Evolutionary conservation across 106 monocot species (phyloP), one percentile per base, ranked within the genome.

Genomic region (Allium sativum): DNA sequence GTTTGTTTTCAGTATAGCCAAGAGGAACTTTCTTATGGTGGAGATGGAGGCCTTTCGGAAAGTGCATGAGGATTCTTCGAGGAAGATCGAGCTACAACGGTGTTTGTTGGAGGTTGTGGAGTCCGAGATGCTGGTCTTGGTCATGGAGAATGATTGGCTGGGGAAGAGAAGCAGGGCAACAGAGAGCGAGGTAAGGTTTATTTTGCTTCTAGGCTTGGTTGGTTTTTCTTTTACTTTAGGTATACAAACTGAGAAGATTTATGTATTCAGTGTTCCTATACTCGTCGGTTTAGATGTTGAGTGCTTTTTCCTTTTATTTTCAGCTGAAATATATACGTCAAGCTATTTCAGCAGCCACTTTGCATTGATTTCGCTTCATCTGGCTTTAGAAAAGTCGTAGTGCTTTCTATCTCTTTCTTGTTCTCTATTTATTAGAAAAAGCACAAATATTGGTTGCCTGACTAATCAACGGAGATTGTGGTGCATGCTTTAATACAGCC

Each of bases 61-160:
- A 55, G 67, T 57, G 17, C 15, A 47, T 31, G 42, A 55, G 0
- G 94, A 95, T 52, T 73, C 79, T 10, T 51, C 46, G n/a, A 59
- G 86, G 21, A 95, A 87, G 79, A 70, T 84, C 45, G 87, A 96
- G 56, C 73, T 96, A 44, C 95, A 96, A 73, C 57, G 59, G 40
- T 87, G 82, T 61, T 61, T 96, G 58, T 52, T 90, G 45, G 95
- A 96, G 77, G 87, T 96, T 60, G 74, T 96, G 59, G 87, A 96
- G 75, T 84, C 90, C 48, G 95, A 96, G 75, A 62, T 90, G 70
- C 57, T 82, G 65, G 90, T 91, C 53, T 78, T 96, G 66, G 75
- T 91, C 9, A 78, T 71, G 12, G 90, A 96, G 78, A 96, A 96
- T 59, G 84, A 84, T 62, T 66, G 90, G 78, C 65, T 48, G 77